Conservation (phyloP, 352 stramenopile genomes). For the Globisporangium echinulatum region DNA sequence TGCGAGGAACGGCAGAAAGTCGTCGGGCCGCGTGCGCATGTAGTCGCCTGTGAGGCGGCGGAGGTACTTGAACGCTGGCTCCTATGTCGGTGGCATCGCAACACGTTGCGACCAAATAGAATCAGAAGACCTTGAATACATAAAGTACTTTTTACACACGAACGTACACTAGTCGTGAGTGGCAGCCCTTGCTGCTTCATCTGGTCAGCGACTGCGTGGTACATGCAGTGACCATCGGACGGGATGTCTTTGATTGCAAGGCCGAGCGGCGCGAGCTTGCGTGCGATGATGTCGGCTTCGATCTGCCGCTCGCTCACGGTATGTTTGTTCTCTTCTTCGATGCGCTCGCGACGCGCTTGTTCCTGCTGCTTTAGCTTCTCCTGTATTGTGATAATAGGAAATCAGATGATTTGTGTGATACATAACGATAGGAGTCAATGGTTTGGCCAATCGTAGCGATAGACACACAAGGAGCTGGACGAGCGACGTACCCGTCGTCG, state of each 20-base stretch:
- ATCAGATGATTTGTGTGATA: neutral
- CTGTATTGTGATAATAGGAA: constrained; percentile 7
- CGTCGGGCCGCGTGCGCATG: constrained; percentile 77
- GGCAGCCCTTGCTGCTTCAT: constrained; percentile 53
- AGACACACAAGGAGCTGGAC: neutral
- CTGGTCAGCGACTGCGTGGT: constrained; percentile 93
- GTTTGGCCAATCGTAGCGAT: neutral
- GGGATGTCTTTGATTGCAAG: constrained; percentile 90
- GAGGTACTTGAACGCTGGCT: constrained; percentile 60
- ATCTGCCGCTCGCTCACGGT: constrained; percentile 78
- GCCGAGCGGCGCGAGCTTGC: constrained; percentile 42
- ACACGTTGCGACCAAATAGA: neutral
- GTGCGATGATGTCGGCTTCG: constrained; percentile 65
- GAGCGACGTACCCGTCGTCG: constrained; percentile 39
- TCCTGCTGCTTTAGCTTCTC: constrained; percentile 77
- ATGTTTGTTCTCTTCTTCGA: constrained; percentile 74
- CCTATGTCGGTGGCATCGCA: neutral
- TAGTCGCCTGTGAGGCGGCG: constrained; percentile 66
- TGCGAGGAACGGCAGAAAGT: constrained; percentile 91
- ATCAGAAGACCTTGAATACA: neutral
- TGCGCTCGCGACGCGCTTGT: constrained; percentile 58
- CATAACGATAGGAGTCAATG: neutral
- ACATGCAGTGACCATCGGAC: constrained; percentile 97
- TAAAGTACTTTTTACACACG: too few relatives aligned
- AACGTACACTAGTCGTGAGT: constrained; percentile 10